These are phyloP conservation scores for Penicillium cinerascens DNA, from an alignment of 495 filamentous ascomycete genomes.

Conservation along the genomic window DNA sequence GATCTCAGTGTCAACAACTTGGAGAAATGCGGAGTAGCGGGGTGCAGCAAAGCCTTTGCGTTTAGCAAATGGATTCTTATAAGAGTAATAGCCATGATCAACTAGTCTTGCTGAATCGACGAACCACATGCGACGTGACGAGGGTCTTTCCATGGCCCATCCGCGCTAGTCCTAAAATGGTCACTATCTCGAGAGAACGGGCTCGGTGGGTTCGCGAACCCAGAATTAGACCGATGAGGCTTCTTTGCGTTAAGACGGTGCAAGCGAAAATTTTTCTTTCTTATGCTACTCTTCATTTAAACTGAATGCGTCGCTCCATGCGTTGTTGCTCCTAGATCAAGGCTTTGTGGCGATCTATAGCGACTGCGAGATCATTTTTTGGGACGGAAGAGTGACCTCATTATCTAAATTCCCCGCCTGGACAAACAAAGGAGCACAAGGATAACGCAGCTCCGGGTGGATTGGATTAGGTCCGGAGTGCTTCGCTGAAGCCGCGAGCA, in stretches of 20 bases:
- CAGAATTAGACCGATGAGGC: not conserved
- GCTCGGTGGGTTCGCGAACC: slow-evolving; percentile 8
- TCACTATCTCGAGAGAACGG: slow-evolving; percentile 23
- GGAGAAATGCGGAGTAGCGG: slow-evolving; percentile 7
- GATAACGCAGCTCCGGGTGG: not conserved
- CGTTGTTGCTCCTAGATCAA: not conserved
- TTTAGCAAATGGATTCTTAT: slow-evolving; percentile 21
- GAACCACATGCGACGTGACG: slow-evolving; percentile 5
- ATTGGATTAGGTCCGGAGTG: not conserved
- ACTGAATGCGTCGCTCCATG: not conserved
- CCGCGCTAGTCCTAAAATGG: slow-evolving; percentile 25
- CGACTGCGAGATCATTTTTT: not conserved
- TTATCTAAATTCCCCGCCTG: not conserved
- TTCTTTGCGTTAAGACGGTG: not conserved
- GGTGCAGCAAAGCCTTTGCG: slow-evolving; percentile 3
- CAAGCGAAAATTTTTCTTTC: slow-evolving; percentile 1
- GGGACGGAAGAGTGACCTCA: not conserved
- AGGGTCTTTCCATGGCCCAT: not conserved
- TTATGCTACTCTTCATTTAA: not conserved
- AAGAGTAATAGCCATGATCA: slow-evolving; percentile 8
- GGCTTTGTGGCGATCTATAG: not conserved
- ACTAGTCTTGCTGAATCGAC: not conserved
- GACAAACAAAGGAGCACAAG: not conserved
- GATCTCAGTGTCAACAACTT: not conserved
- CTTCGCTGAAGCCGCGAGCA: not conserved